phyloP scores from a whole-genome alignment of 164 flowering plant species.

The Echeveria elegans region DNA sequence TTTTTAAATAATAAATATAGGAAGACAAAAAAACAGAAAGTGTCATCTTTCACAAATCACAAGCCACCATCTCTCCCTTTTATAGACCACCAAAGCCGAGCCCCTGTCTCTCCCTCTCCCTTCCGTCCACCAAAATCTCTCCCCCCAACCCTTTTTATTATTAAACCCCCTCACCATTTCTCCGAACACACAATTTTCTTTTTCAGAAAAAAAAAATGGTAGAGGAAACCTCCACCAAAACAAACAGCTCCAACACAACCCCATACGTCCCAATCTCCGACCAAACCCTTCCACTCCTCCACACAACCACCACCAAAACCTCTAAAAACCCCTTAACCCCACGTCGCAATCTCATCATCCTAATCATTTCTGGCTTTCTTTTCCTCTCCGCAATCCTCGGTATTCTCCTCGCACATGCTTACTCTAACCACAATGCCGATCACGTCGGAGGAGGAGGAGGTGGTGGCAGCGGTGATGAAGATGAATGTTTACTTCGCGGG shows the following conservation, averaged over 20 bases:
- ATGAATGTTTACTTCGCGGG: neutral
- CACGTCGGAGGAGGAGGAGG: neutral
- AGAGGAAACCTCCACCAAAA: neutral
- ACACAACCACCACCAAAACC: neutral
- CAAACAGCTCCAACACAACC: no score
- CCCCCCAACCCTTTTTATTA: neutral
- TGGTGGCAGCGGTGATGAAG: neutral
- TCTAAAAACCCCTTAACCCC: neutral
- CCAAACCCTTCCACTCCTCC: neutral
- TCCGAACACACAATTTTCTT: neutral
- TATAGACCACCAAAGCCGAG: neutral
- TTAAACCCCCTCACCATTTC: neutral
- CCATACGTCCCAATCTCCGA: slow-evolving; percentile 3
- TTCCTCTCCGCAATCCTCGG: neutral
- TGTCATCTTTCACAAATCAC: neutral
- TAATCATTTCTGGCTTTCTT: neutral
- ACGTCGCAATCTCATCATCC: neutral
- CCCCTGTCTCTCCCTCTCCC: neutral
- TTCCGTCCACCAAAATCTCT: neutral
- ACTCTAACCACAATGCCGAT: neutral
- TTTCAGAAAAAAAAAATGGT: neutral
- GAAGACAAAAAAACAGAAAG: no score
- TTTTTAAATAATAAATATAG: no score
- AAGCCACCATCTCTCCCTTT: neutral
- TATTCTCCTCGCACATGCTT: neutral